phyloP scores from a whole-genome alignment of 2,329 filamentous ascomycete species.

The Colletotrichum liaoningense region DNA sequence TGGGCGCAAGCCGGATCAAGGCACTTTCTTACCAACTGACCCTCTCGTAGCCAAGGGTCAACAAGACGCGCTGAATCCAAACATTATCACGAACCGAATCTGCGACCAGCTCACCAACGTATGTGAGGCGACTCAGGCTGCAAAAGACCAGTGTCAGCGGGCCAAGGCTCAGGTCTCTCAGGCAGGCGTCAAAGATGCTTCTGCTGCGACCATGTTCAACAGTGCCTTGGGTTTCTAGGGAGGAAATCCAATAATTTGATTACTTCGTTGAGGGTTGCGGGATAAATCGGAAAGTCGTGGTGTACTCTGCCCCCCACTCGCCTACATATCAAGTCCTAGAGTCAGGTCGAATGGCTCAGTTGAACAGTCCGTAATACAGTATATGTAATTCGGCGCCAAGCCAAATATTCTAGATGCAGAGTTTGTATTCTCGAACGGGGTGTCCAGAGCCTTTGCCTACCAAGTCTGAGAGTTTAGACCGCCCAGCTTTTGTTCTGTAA shows the following conservation, averaged over 20 bases:
- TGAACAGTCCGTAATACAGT: no score
- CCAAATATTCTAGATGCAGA: no score
- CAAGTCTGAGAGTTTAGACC: background rate
- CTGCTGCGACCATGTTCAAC: conserved; percentile 62
- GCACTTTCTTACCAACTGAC: conserved; percentile 70
- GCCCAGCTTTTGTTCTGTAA: background rate
- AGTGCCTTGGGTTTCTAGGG: conserved; percentile 52
- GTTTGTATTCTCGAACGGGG: no score
- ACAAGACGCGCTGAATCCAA: conserved; percentile 69
- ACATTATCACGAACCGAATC: conserved; percentile 72
- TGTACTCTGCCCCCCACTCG: no score
- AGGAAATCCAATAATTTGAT: no score
- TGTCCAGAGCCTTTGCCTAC: background rate
- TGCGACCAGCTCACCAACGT: conserved; percentile 71
- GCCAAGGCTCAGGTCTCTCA: conserved; percentile 63
- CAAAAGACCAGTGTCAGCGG: conserved; percentile 58
- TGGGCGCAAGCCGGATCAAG: conserved; percentile 62
- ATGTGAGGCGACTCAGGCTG: conserved; percentile 66
- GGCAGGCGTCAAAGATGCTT: conserved; percentile 59
- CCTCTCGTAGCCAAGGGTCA: conserved; percentile 65
- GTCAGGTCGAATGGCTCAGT: no score
- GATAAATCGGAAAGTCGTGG: no score
- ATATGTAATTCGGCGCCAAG: no score
- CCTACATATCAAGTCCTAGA: no score
- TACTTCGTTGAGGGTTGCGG: no score